Base-by-base conservation (phyloP, 78 protist species). In the Dictyostelium intermedium region DNA sequence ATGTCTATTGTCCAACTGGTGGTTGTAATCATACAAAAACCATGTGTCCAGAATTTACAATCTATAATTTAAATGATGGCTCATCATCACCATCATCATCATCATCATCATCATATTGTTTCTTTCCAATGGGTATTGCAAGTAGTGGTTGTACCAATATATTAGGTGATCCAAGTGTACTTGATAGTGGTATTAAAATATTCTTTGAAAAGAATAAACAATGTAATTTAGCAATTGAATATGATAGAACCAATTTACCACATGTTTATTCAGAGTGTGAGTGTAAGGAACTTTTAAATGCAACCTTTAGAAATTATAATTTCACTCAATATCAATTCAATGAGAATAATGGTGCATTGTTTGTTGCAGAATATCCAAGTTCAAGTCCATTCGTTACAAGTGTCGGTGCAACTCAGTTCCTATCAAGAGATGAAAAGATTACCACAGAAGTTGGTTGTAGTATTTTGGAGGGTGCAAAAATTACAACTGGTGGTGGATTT, bases 401-500 rank as follows among this genome's bases (percentile, higher is more conserved):
- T 30, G 89, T 94, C 27, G 85, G 91, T 69, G 93, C 92, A 76
- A 53, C 93, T 16, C 97, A 85, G 53, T 45, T 80, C 89, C 0
- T 87, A 20, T 3, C 79, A 5, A 32, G 60, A 13, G 14, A 10
- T 16, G 16, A 34, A 20, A 25, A 82, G 5, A 82, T 82, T 35
- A 27, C 66, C 11, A 80, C 32, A 39, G 96, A 94, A 39, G 80
- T 86, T 53, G 87, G 30, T n/a, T 56, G 83, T 35, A 82, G 82
- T 1, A 85, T 94, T 18, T 13, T 32, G 2, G 23, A 63, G 7
- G 92, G 96, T 35, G 83, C 93, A 0, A 76, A 25, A 11, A 94
- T 86, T 32, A 82, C 91, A 82, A 39, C 79, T 53, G 96, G 93
- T 72, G 96, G 96, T 32, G 96, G 96, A 41, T 92, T 92, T 76